Conservation (phyloP, 2,329 filamentous ascomycete species). For the Ophiostoma sp. region DNA sequence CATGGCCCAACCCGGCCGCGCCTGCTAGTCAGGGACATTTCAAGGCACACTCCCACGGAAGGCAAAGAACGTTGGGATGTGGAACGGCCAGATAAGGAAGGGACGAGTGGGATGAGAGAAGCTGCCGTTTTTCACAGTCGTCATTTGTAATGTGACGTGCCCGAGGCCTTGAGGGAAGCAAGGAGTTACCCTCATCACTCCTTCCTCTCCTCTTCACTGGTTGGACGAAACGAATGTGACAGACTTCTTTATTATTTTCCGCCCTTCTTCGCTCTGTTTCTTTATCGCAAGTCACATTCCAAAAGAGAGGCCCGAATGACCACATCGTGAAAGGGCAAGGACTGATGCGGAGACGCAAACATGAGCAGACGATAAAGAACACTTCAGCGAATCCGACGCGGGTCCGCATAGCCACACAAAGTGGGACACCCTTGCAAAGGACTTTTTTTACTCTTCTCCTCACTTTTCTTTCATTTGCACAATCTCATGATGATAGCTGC, state of each 20-base stretch:
- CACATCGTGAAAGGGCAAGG: neutral
- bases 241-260: neutral
- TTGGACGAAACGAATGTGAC: neutral
- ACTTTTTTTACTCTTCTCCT: neutral
- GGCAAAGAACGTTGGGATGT: neutral
- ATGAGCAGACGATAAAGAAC: neutral
- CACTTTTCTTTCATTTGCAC: neutral
- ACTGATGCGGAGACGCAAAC: neutral
- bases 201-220: neutral
- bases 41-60: neutral
- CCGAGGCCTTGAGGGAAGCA: neutral
- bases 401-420: slow-evolving; percentile 2
- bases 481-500: neutral
- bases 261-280: neutral
- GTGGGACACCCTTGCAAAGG: neutral
- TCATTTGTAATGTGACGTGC: neutral
- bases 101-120: neutral
- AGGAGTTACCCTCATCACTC: neutral
- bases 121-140: neutral
- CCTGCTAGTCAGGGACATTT: slow-evolving; percentile 9
- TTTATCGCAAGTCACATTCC: neutral
- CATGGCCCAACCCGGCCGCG: neutral
- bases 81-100: slow-evolving; percentile 5
- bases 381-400: slow-evolving; percentile 1
- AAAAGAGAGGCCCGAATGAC: slow-evolving; percentile 9